Evolutionary conservation across 345 rosid species (phyloP), one percentile per base, ranked within the genome.

Genomic region (Populus nigra): DNA sequence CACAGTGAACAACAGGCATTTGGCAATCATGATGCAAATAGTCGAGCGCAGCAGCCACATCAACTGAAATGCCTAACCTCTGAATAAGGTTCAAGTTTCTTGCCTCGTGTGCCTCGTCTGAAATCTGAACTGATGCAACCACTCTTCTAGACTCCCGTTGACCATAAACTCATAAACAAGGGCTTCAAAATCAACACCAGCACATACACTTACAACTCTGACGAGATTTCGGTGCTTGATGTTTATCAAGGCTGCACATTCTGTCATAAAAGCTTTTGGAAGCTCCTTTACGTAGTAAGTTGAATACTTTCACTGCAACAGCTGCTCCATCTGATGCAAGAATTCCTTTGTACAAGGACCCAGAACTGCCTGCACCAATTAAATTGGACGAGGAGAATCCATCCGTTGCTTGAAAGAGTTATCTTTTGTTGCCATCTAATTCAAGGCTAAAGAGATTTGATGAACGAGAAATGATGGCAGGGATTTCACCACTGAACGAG

Each of bases 181-280:
- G 61, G 76, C 76, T 15, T 75, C 9, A 66, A 65, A 75, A 13
- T 75, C 78, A 71, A 47, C 16, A 17, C 78, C 23, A 6, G 72
- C 47, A 50, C 78, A 49, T 3, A 23, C 78, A 29, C n/a, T 66
- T 9, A 49, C 23, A 47, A 75, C 11, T n/a, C 49, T 75, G 31
- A 75, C 41, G 6, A 75, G 47, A 35, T 75, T 66, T 1, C 72
- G 38, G 27, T 66, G 72, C 49, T 45, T 66, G 29, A 75, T 35
- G 49, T 16, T 75, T 41, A 15, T 47, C 41, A 66, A 39, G 18
- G 68, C 50, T 67, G 50, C 15, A 33, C 78, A 75, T 36, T 66
- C 72, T 20, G 72, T 27, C 65, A 65, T 22, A 6, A 66, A 33
- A 75, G 45, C 78, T 75, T 31, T 47, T 39, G 27, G 69, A 74